These are phyloP conservation scores for Verbascum thapsus DNA, from an alignment of 257 asterid species.

Conservation along the genomic window DNA sequence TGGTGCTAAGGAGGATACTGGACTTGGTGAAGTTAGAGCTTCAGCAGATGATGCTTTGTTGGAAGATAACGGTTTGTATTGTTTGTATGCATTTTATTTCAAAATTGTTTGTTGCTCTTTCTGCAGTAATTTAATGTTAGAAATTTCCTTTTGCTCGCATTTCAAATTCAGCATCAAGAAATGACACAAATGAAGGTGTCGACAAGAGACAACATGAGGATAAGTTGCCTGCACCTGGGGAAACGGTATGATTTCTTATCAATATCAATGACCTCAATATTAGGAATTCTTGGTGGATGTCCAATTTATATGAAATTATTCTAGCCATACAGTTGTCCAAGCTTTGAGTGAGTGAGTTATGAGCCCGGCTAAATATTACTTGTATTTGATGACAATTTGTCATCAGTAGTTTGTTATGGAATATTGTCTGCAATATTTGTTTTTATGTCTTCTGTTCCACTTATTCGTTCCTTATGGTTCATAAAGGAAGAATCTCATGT, in stretches of 20 bases:
- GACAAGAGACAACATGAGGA: constrained; percentile 36
- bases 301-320: neutral
- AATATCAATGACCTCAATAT: constrained; percentile 2
- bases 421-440: too few species aligned
- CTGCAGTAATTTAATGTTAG: constrained; percentile 22
- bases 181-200: constrained; percentile 30
- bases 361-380: neutral
- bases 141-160: constrained; percentile 15
- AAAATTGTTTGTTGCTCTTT: neutral
- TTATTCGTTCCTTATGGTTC: constrained; percentile 32
- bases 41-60: constrained; percentile 29
- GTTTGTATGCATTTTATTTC: constrained; percentile 17
- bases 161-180: constrained; percentile 53
- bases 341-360: neutral
- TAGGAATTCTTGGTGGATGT: neutral
- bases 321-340: constrained; percentile 6
- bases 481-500: constrained; percentile 50
- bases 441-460: constrained; percentile 18
- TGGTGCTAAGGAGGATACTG: constrained; percentile 37
- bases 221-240: constrained; percentile 33
- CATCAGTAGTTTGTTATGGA: constrained; percentile 5
- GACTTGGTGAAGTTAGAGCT: constrained; percentile 38
- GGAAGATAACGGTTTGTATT: constrained; percentile 57
- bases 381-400: neutral
- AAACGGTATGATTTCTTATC: constrained; percentile 46